Base-by-base conservation (phyloP, 2,329 filamentous ascomycete genomes). In the Cordyceps farinosa region DNA sequence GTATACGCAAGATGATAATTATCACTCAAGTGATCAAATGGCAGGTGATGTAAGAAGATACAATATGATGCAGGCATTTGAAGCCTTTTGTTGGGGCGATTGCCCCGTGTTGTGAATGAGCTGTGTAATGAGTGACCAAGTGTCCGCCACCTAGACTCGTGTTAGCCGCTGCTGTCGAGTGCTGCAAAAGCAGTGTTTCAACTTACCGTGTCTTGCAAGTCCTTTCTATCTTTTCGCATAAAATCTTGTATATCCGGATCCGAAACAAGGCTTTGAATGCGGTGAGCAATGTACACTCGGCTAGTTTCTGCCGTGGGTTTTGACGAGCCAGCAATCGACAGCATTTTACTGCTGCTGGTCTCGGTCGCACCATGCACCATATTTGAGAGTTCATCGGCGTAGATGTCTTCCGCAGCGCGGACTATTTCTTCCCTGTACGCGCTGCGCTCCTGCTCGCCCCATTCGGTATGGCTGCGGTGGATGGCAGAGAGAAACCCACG, bases 391-490 rank as follows among this genome's bases (percentile, higher is more conserved):
- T 64, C 62, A 27, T 57, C 62, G 1, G 59, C 59, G 6, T 61
- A 61, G 4, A 61, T 61, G 17, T 27, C 38, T 17, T 65, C 63
- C 2, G 63, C 63, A 5, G 63, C 63, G 9, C 63, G 63, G 9
- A 42, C 61, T 7, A 65, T 53, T 32, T 65, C 63, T 66, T 47
- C 66, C 36, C 36, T 53, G n/a, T 65, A 65, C 7, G 54, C 47
- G 6, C 22, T 45, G 30, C 56, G 61, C 50, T 65, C 66, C 50
- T 50, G 53, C 17, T 50, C 63, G 45, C 59, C 59, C 59, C 59
- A 61, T 54, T 54, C 48, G 5, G 47, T 29, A 13, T 63, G 61
- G 47, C 30, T 63, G 27, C 54, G 61, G 42, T 63, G 54, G 2
- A 63, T 58, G 3, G 47, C 61, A 4, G 54, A 63, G 7, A 59